Conservation (phyloP, 1,284 basidiomycete genomes). For the Apiotrichum gamsii region DNA sequence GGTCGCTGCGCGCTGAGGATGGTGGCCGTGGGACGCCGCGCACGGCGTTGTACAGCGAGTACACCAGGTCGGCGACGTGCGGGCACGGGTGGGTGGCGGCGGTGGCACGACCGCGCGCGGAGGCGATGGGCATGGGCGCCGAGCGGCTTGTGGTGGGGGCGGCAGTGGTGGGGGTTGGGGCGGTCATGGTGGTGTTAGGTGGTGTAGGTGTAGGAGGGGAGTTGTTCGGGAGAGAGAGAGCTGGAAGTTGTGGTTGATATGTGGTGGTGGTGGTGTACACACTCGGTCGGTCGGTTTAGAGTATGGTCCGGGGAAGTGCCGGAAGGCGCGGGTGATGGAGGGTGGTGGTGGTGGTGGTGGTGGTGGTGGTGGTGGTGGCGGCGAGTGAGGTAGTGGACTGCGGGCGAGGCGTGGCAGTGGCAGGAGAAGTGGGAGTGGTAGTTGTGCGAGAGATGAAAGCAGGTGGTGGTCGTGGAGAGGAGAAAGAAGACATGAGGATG, state of each 20-base stretch:
- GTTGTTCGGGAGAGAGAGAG: neutral
- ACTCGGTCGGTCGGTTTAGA: neutral
- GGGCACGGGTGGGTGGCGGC: slow-evolving; percentile 33
- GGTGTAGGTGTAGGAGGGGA: neutral
- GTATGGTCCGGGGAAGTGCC: neutral
- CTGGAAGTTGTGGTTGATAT: neutral
- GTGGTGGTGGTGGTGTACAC: neutral
- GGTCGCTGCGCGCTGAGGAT: neutral
- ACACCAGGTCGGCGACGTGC: slow-evolving; percentile 35
- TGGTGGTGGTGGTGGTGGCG: too few species aligned
- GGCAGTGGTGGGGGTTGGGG: neutral
- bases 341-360: too few species aligned
- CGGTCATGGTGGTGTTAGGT: neutral
- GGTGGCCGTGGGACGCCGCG: neutral
- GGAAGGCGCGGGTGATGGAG: too few species aligned
- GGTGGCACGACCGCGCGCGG: slow-evolving; percentile 4
- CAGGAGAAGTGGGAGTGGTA: too few species aligned
- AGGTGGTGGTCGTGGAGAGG: too few species aligned
- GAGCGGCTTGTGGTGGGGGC: neutral
- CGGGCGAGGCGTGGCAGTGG: too few species aligned
- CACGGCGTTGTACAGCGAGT: slow-evolving; percentile 24
- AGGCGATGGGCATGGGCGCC: neutral
- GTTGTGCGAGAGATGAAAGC: too few species aligned
- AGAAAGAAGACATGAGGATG: too few species aligned
- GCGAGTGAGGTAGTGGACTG: too few species aligned